These are phyloP conservation scores for Ophiostoma triangulosporum DNA, from an alignment of 2,329 filamentous ascomycete species.

Conservation along the genomic window DNA sequence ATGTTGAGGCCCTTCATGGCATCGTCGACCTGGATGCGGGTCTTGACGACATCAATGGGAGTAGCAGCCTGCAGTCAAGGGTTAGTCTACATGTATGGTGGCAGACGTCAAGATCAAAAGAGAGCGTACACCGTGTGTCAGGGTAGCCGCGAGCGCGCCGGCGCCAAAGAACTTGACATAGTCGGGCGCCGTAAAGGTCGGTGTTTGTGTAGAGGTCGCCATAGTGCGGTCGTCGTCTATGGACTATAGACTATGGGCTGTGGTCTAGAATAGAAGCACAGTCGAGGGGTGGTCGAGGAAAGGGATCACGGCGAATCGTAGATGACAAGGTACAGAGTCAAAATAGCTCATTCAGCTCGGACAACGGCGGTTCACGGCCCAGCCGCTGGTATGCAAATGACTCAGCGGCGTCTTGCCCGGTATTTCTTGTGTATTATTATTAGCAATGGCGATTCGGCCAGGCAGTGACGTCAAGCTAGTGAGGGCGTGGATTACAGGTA, in stretches of 20 bases:
- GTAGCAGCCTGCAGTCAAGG: conserved; percentile 35
- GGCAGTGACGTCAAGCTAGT: not conserved
- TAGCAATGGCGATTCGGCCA: not conserved
- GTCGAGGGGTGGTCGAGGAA: not conserved
- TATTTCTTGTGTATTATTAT: not conserved
- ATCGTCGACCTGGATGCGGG: conserved; percentile 80
- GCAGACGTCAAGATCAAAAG: too few relatives aligned
- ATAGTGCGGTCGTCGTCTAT: not conserved
- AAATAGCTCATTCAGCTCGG: conserved; percentile 1
- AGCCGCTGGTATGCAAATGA: not conserved
- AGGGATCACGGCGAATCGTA: not conserved
- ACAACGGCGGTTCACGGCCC: not conserved
- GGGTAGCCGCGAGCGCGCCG: conserved; percentile 37
- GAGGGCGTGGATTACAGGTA: not conserved
- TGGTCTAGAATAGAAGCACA: not conserved
- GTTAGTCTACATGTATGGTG: not conserved
- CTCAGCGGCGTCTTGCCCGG: not conserved
- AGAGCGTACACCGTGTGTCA: conserved; percentile 34
- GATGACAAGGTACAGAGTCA: not conserved
- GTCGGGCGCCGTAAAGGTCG: conserved; percentile 29
- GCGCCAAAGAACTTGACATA: conserved; percentile 41
- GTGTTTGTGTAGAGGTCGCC: conserved; percentile 11
- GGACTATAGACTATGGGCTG: not conserved
- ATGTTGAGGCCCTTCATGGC: conserved; percentile 73
- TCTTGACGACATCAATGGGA: conserved; percentile 65